phyloP scores from a whole-genome alignment of 495 filamentous ascomycete genomes.

The Aspergillus conjunctus region DNA sequence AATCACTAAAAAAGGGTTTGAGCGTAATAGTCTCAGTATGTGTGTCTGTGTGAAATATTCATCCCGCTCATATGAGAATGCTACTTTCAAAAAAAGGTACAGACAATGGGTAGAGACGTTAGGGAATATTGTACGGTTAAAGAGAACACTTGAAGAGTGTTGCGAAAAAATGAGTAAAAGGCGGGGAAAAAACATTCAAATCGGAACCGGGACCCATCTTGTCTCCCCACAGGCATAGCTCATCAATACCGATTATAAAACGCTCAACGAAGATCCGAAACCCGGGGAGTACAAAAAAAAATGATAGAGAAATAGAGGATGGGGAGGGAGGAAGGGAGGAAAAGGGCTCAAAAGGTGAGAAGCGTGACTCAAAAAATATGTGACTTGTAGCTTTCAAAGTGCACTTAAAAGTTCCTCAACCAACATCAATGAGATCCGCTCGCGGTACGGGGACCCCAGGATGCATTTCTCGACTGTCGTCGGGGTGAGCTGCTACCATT shows the following conservation, averaged over 20 bases:
- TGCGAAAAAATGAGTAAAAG: conserved; percentile 3
- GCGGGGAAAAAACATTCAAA: conserved; percentile 16
- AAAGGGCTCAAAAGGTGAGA: conserved; percentile 12
- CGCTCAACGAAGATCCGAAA: conserved; percentile 31
- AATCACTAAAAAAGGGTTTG: conserved; percentile 1
- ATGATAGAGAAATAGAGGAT: conserved; percentile 10
- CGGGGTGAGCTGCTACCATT: conserved; percentile 32
- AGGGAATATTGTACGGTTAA: conserved; percentile 28
- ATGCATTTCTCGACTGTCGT: conserved; percentile 34
- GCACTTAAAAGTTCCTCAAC: conserved; percentile 7
- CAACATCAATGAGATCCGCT: conserved; percentile 28
- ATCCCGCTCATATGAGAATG: conserved; percentile 12
- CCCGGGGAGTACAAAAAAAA: conserved; percentile 18
- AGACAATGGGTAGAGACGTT: conserved; percentile 13
- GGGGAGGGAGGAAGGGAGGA: conserved; percentile 7
- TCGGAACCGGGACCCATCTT: conserved; percentile 20
- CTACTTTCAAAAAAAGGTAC: conserved; percentile 20
- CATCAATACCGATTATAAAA: conserved; percentile 31
- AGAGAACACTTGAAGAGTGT: conserved; percentile 27
- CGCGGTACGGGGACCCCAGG: conserved; percentile 35
- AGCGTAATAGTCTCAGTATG: conserved; percentile 8
- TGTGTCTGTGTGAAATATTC: conserved; percentile 9
- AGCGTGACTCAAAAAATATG: conserved; percentile 12
- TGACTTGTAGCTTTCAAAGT: conserved; percentile 1
- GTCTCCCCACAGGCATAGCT: conserved; percentile 29